Base-by-base conservation (phyloP, 2,329 filamentous ascomycete species). In the Hypoxylon sp. region DNA sequence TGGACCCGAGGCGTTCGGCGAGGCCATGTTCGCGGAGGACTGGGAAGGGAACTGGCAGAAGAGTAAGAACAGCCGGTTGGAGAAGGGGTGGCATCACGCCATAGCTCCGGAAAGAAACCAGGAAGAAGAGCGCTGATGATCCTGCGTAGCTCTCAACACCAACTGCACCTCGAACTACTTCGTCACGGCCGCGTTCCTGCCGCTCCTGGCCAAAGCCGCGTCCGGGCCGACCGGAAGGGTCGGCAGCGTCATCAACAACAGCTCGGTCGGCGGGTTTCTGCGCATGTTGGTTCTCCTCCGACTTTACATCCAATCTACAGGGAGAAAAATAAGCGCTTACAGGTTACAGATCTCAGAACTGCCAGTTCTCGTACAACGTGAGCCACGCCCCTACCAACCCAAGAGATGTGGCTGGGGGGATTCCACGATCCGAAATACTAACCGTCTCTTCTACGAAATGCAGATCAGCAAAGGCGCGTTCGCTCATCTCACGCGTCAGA, bases 151-250 rank as follows among this genome's bases (percentile, higher is more conserved):
- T 0, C 81, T 82, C 69, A 74, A 77, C 49, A 82, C 79, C 17
- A 85, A 85, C 48, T 74, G 82, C 26, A 77, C 76, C 0, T 77
- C 75, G 27, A 74, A 77, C 21, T 84, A 80, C 70, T 84, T 81
- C 71, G 80, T 81, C 61, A 78, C 78, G 15, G 81, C 82, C 60
- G 81, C 80, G 1, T 81, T 86, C 67, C 72, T 85, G 2, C 82
- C 82, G 0, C 72, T 84, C 2, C 75, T 85, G 1, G 79, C 78
- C 1, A 82, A 81, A 55, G 81, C 79, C 4, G 69, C 72, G 9
- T 69, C 74, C 2, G 69, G 74, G 3, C 79, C 78, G 1, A 77
- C 77, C 0, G 79, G 79, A 3, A 82, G 81, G 65, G 75, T 76
- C 1, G 79, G 79, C 3, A 77, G 71, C 15, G 75, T 86, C 21